phyloP scores from a whole-genome alignment of 2,329 filamentous ascomycete genomes.

The Claviceps maximensis region DNA sequence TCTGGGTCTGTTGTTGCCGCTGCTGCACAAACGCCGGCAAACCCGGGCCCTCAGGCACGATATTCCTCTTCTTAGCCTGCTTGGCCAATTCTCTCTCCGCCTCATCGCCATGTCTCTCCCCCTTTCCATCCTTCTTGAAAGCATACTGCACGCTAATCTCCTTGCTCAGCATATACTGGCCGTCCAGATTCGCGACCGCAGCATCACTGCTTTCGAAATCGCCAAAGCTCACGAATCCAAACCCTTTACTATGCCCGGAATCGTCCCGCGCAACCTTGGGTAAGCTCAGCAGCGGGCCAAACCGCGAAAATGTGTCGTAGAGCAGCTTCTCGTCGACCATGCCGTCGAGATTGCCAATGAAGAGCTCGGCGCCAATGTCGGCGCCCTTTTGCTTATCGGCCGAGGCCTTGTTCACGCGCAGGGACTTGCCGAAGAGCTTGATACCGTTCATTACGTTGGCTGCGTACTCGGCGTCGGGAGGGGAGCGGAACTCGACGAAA shows the following conservation, averaged over 20 bases:
- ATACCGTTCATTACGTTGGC: slow-evolving; percentile 95
- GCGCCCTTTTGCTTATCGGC: slow-evolving; percentile 91
- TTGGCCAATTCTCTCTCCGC: slow-evolving; percentile 85
- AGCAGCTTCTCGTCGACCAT: slow-evolving; percentile 93
- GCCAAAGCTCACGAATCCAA: slow-evolving; percentile 87
- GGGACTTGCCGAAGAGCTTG: slow-evolving; percentile 81
- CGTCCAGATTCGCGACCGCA: slow-evolving; percentile 84
- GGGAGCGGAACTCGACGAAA: slow-evolving; percentile 95
- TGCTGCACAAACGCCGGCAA: slow-evolving; percentile 60
- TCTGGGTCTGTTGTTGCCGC: slow-evolving; percentile 25
- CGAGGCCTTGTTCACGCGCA: slow-evolving; percentile 84
- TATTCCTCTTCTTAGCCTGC: slow-evolving; percentile 88
- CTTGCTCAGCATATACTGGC: slow-evolving; percentile 94
- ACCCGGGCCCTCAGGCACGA: slow-evolving; percentile 66
- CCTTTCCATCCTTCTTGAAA: slow-evolving; percentile 98
- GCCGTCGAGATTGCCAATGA: slow-evolving; percentile 87
- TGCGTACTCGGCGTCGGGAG: slow-evolving; percentile 93
- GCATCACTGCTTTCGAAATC: slow-evolving; percentile 90
- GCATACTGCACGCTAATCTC: slow-evolving; percentile 95
- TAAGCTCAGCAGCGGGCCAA: slow-evolving; percentile 69
- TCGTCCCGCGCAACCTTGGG: slow-evolving; percentile 93
- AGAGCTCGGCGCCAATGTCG: slow-evolving; percentile 92
- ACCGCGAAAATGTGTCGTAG: slow-evolving; percentile 86
- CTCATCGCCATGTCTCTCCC: slow-evolving; percentile 86
- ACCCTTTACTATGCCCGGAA: slow-evolving; percentile 78